Conservation (phyloP, 495 filamentous ascomycete genomes). For the Penicillium bovifimosum region DNA sequence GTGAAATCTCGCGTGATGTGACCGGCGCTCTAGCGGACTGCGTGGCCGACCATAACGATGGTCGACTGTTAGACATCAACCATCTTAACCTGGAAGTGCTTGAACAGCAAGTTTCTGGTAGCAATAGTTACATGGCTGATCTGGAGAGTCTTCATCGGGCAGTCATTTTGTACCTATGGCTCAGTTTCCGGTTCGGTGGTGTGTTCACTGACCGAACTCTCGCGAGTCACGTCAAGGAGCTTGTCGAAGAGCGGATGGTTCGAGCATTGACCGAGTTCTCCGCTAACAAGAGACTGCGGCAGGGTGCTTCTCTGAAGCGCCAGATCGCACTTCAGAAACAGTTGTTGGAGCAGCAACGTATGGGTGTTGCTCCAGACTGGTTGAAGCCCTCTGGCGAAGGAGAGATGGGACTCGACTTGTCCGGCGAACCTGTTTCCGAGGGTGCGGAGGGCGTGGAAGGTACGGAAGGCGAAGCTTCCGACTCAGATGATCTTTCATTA, state of each 20-base stretch:
- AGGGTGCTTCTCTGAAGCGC: slow-evolving; percentile 37
- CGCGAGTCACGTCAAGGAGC: slow-evolving; percentile 69
- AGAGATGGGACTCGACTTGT: slow-evolving; percentile 9
- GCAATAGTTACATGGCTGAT: slow-evolving; percentile 50
- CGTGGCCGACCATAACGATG: slow-evolving; percentile 58
- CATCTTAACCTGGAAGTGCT: slow-evolving; percentile 63
- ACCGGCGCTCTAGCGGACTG: slow-evolving; percentile 58
- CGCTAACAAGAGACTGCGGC: slow-evolving; percentile 42
- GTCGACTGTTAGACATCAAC: slow-evolving; percentile 59
- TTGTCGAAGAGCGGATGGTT: slow-evolving; percentile 77
- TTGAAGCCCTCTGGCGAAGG: slow-evolving; percentile 12
- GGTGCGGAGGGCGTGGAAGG: not conserved
- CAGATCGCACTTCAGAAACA: slow-evolving; percentile 42
- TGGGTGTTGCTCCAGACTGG: slow-evolving; percentile 19
- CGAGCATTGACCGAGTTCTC: slow-evolving; percentile 54
- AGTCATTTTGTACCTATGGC: slow-evolving; percentile 82
- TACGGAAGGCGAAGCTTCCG: not conserved
- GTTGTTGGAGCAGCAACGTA: slow-evolving; percentile 21
- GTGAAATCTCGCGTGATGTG: slow-evolving; percentile 25
- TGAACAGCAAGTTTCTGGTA: slow-evolving; percentile 41
- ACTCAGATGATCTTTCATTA: not conserved
- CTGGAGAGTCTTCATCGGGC: slow-evolving; percentile 77
- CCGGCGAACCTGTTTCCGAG: slow-evolving; percentile 6
- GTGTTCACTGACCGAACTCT: slow-evolving; percentile 74
- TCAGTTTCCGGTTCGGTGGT: slow-evolving; percentile 65